These are phyloP conservation scores for Linnemannia elongata DNA, from an alignment of 192 early-diverging fungal species.

Conservation along the genomic window DNA sequence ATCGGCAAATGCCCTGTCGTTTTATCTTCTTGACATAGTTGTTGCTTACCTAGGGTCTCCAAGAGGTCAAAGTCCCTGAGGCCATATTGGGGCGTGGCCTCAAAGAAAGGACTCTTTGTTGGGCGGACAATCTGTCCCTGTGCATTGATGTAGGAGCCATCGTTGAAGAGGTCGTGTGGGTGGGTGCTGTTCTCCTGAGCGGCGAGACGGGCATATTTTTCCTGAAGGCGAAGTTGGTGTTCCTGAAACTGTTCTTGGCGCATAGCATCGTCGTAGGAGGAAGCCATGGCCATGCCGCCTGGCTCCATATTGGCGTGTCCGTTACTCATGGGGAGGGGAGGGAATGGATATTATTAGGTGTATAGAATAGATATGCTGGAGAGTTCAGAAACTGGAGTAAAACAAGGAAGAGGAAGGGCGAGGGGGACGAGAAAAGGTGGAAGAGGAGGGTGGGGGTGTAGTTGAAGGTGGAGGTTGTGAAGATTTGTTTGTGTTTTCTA, in stretches of 20 bases:
- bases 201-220: constrained; percentile 31
- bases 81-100: constrained; percentile 44
- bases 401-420: background rate
- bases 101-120: constrained; percentile 17
- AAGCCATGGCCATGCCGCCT: constrained; percentile 51
- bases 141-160: constrained; percentile 25
- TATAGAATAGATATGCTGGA: background rate
- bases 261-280: constrained; percentile 21
- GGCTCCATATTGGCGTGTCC: constrained; percentile 42
- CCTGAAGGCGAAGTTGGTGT: constrained; percentile 47
- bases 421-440: background rate
- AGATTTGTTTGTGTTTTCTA: background rate
- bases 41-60: constrained; percentile 63
- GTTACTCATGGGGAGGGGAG: constrained; percentile 24
- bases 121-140: constrained; percentile 31
- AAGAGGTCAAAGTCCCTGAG: constrained; percentile 64
- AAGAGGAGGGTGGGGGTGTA: background rate
- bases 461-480: constrained; percentile 4
- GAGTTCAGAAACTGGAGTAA: background rate
- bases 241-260: constrained; percentile 39
- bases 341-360: background rate
- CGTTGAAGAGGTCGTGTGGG: constrained; percentile 33
- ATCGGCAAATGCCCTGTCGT: background rate
- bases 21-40: too few relatives aligned
- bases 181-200: constrained; percentile 24